Evolutionary conservation across 23 red algal species (phyloP).

Genomic region (Cyanidiococcus yangmingshanensis): DNA sequence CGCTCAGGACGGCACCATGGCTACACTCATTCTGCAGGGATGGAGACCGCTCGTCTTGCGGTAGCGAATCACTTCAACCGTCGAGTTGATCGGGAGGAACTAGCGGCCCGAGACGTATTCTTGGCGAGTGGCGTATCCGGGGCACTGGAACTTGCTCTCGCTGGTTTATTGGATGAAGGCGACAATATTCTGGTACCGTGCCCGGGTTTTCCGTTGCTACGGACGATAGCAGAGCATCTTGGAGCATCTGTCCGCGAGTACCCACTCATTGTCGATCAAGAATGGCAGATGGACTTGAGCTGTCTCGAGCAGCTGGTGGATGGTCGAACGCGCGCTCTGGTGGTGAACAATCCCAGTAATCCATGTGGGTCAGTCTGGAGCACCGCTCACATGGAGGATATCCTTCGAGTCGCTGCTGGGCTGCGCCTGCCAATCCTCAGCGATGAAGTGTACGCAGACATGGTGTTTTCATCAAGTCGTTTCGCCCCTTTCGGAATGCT

Average conservation of each 20-base stretch:
- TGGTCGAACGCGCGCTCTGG: conserved; percentile 61
- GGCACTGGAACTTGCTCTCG: conserved; percentile 71
- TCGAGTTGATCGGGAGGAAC: background rate
- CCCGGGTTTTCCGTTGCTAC: conserved; percentile 89
- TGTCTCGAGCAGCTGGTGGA: conserved; percentile 36
- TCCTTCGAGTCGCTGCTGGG: conserved; percentile 37
- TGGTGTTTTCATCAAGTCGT: conserved; percentile 39
- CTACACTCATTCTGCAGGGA: conserved; percentile 73
- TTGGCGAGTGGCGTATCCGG: conserved; percentile 74
- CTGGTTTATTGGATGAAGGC: conserved; percentile 66
- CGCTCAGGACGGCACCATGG: conserved; percentile 34
- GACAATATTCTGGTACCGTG: conserved; percentile 75
- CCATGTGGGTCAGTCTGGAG: conserved; percentile 85
- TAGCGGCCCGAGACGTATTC: conserved; percentile 53
- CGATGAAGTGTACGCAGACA: conserved; percentile 96
- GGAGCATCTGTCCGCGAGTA: conserved; percentile 63
- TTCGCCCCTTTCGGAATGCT: conserved; percentile 42
- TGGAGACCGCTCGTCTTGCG: conserved; percentile 30
- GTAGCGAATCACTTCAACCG: conserved; percentile 58
- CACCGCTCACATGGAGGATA: conserved; percentile 39
- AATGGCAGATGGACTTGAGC: conserved; percentile 63
- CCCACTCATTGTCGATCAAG: conserved; percentile 33
- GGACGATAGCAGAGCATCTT: conserved; percentile 53
- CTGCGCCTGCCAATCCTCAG: conserved; percentile 70
- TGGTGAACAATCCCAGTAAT: conserved; percentile 97